Evolutionary conservation across 768 basidiomycete genomes (phyloP).

Genomic region (Pleurotus cornucopiae): DNA sequence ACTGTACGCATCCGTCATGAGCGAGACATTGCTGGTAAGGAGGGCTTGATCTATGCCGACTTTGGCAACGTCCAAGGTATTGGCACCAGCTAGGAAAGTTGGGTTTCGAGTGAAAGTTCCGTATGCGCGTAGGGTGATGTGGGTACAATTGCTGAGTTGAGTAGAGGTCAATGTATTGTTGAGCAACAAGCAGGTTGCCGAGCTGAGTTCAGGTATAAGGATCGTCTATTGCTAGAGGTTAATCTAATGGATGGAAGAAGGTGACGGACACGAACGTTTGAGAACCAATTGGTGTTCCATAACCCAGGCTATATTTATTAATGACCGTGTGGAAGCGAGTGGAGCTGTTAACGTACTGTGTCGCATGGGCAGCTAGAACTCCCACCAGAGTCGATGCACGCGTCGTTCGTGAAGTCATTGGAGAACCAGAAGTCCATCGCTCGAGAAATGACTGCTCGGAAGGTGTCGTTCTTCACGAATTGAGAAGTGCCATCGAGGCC

Average conservation of each 20-base stretch:
- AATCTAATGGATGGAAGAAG: background rate
- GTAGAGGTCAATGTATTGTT: conserved; percentile 37
- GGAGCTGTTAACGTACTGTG: conserved; percentile 12
- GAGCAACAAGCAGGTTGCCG: conserved; percentile 54
- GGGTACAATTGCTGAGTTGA: conserved; percentile 41
- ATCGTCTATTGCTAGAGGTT: conserved; percentile 40
- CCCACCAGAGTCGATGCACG: conserved; percentile 56
- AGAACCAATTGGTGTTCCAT: conserved; percentile 68
- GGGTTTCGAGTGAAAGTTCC: conserved; percentile 37
- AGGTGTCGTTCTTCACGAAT: conserved; percentile 34
- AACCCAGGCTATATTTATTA: conserved; percentile 8
- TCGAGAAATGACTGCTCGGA: conserved; percentile 36
- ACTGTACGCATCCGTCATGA: conserved; percentile 45
- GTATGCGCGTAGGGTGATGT: conserved; percentile 50
- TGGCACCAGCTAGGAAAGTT: conserved; percentile 58
- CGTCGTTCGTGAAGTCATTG: conserved; percentile 49
- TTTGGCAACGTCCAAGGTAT: conserved; percentile 60
- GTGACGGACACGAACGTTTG: conserved; percentile 36
- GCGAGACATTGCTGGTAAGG: conserved; percentile 35
- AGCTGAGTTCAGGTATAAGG: conserved; percentile 52
- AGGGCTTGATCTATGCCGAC: conserved; percentile 52
- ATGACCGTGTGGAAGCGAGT: background rate
- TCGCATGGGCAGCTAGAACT: conserved; percentile 53
- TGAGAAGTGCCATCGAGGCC: conserved; percentile 36
- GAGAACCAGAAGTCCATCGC: conserved; percentile 65